Conservation (phyloP, 2,329 filamentous ascomycete species). For the Teratosphaeriaceae sp. region DNA sequence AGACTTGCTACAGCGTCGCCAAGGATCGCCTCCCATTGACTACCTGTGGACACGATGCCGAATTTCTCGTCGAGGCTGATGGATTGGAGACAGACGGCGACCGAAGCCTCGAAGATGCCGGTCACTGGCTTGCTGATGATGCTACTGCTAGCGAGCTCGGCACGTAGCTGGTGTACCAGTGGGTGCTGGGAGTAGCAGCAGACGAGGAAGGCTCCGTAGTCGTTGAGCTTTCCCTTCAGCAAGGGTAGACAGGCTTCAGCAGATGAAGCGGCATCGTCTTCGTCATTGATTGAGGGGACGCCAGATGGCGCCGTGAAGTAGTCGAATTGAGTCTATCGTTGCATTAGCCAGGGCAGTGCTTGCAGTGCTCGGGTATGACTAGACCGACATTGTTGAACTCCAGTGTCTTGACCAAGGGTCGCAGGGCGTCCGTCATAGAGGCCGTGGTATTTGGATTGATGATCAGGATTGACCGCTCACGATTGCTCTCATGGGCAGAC, state of each 20-base stretch:
- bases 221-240: constrained; percentile 38
- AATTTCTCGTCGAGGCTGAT: constrained; percentile 52
- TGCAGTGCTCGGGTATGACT: constrained; percentile 17
- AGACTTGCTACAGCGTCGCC: constrained; percentile 57
- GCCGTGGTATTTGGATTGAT: constrained; percentile 74
- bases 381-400: constrained; percentile 36
- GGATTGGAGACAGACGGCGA: constrained; percentile 56
- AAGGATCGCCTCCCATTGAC: constrained; percentile 73
- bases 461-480: constrained; percentile 57
- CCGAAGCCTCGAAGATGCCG: constrained; percentile 83
- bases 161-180: constrained; percentile 50
- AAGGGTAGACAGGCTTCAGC: constrained; percentile 55
- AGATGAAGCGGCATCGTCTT: constrained; percentile 59
- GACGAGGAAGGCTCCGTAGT: constrained; percentile 71
- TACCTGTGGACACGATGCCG: constrained; percentile 84
- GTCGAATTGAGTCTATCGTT: constrained; percentile 40
- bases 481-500: too few relatives aligned
- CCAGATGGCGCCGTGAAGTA: constrained; percentile 62
- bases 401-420: constrained; percentile 41
- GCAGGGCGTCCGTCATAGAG: constrained; percentile 64
- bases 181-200: constrained; percentile 86
- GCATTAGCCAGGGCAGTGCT: background rate
- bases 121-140: constrained; percentile 43
- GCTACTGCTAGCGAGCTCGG: constrained; percentile 11
- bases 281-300: constrained; percentile 72